phyloP scores from a whole-genome alignment of 2,329 filamentous ascomycete species.

The Hirsutella rhossiliensis region DNA sequence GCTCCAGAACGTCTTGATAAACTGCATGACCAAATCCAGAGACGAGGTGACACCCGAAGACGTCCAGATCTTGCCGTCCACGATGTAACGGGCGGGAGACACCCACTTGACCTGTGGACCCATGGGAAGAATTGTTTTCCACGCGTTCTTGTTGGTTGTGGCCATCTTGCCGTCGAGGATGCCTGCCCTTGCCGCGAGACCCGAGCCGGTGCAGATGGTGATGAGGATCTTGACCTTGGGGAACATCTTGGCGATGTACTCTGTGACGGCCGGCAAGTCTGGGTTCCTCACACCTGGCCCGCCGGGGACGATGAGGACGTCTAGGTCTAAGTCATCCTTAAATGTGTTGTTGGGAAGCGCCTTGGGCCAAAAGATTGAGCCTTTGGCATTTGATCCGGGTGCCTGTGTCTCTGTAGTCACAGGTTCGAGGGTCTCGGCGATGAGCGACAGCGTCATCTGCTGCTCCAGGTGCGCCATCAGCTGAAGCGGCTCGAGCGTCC shows the following conservation, averaged over 20 bases:
- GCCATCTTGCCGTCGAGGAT: constrained; percentile 43
- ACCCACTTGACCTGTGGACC: constrained; percentile 41
- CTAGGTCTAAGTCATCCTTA: constrained; percentile 19
- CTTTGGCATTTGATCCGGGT: not conserved
- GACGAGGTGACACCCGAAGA: constrained; percentile 37
- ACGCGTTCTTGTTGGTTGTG: constrained; percentile 49
- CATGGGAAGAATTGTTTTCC: constrained; percentile 24
- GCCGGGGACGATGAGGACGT: constrained; percentile 27
- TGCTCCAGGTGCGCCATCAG: constrained; percentile 9
- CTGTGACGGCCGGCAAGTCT: constrained; percentile 11
- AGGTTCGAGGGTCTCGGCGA: constrained; percentile 15
- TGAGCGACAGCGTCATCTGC: constrained; percentile 13
- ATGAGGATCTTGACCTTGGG: constrained; percentile 37
- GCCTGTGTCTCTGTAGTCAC: constrained; percentile 11
- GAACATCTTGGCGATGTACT: constrained; percentile 30
- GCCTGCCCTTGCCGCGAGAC: constrained; percentile 40
- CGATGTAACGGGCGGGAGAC: constrained; percentile 44
- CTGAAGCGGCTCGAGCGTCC: constrained; percentile 22
- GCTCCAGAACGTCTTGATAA: not conserved
- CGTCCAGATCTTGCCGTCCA: constrained; percentile 49
- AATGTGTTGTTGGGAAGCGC: constrained; percentile 25
- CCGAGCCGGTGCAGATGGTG: constrained; percentile 51
- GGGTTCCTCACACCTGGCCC: constrained; percentile 18
- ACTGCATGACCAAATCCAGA: not conserved
- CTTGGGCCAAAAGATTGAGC: constrained; percentile 14